phyloP scores from a whole-genome alignment of 163 green algal genomes.

The Chlamydomonas reinhardtii region DNA sequence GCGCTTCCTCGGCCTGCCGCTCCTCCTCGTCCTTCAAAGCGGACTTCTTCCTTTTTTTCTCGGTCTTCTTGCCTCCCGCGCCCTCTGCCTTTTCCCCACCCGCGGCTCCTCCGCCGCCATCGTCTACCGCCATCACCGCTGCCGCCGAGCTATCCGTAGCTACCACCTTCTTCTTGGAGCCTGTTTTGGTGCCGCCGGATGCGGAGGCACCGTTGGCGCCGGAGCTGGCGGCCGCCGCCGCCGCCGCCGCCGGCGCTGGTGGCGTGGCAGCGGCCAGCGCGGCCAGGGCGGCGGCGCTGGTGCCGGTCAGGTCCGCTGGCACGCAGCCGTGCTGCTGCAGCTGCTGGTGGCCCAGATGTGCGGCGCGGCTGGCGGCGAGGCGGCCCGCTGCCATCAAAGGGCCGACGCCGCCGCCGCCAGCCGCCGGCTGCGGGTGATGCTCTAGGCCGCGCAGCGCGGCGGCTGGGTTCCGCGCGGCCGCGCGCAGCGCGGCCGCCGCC shows the following conservation, averaged over 20 bases:
- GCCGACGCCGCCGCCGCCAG: no score
- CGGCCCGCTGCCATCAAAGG: background rate
- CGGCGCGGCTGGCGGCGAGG: background rate
- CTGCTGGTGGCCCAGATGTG: background rate
- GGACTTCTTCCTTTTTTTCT: background rate
- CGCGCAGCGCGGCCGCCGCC: background rate
- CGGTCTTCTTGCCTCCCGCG: background rate
- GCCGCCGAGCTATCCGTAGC: no score
- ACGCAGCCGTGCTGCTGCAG: background rate
- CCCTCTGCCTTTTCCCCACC: background rate
- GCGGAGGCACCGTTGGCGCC: background rate
- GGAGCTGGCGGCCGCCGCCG: no score
- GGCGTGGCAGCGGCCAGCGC: no score
- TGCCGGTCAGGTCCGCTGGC: no score
- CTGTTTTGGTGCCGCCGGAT: background rate
- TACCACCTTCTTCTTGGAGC: background rate
- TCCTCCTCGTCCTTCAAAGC: background rate
- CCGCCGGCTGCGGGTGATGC: no score
- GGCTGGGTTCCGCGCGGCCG: no score
- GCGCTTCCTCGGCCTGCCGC: background rate
- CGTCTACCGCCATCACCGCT: no score
- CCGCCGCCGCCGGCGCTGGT: no score
- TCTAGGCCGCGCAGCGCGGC: background rate
- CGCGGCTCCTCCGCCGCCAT: background rate
- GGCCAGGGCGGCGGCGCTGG: no score